Conservation (phyloP, 2,329 filamentous ascomycete species). For the Eutypa lata region DNA sequence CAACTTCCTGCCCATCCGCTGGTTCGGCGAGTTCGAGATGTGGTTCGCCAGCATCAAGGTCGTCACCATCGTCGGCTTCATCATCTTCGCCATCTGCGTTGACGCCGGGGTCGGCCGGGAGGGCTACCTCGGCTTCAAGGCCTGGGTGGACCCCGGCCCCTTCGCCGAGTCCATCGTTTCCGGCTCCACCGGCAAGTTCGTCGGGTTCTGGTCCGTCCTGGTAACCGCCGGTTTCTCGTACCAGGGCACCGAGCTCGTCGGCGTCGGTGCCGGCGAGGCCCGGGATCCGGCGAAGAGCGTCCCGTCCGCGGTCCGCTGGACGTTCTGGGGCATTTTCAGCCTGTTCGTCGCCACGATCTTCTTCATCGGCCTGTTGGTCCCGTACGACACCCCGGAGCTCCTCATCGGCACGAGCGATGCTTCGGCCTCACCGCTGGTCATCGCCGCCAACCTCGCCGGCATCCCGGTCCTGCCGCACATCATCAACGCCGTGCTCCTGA, state of each 20-base stretch:
- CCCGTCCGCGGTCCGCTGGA: slow-evolving; percentile 68
- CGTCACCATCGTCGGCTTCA: slow-evolving; percentile 69
- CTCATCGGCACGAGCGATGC: slow-evolving; percentile 52
- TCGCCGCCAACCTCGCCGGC: slow-evolving; percentile 58
- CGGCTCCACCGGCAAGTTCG: slow-evolving; percentile 57
- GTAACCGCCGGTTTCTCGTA: slow-evolving; percentile 68
- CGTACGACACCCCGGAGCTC: slow-evolving; percentile 56
- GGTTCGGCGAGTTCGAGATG: slow-evolving; percentile 76
- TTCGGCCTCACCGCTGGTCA: slow-evolving; percentile 63
- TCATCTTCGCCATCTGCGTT: slow-evolving; percentile 74
- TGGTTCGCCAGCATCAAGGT: slow-evolving; percentile 78
- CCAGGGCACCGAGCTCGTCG: slow-evolving; percentile 73
- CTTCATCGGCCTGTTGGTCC: slow-evolving; percentile 70
- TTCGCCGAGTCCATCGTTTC: slow-evolving; percentile 59
- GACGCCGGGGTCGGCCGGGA: slow-evolving; percentile 67
- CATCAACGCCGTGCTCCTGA: slow-evolving; percentile 75
- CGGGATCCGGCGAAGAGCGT: slow-evolving; percentile 70
- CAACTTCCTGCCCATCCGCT: slow-evolving; percentile 69
- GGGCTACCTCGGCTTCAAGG: slow-evolving; percentile 71
- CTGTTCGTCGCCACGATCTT: slow-evolving; percentile 65
- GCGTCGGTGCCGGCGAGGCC: slow-evolving; percentile 75
- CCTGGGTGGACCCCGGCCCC: slow-evolving; percentile 67
- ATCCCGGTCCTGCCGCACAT: slow-evolving; percentile 63
- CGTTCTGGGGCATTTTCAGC: slow-evolving; percentile 70
- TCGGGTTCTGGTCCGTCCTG: slow-evolving; percentile 67